Evolutionary conservation across 192 early-diverging fungal genomes (phyloP).

Genomic region (Dissophora globulifera): DNA sequence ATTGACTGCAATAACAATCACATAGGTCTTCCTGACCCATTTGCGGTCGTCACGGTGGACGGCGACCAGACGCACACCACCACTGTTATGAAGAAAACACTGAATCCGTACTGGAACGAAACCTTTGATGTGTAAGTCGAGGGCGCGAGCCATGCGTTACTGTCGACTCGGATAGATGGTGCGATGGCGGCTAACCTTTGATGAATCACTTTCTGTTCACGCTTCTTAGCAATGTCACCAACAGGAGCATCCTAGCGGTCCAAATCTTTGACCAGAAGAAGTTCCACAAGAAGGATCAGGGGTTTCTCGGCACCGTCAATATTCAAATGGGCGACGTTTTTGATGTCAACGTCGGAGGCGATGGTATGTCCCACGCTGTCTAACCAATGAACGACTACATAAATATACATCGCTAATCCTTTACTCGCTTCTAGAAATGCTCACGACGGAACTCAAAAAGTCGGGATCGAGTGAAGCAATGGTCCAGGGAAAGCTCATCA

Average conservation of each 20-base stretch:
- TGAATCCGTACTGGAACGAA: constrained; percentile 99
- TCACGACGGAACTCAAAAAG: constrained; percentile 91
- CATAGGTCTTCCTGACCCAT: constrained; percentile 90
- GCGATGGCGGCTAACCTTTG: too few relatives aligned
- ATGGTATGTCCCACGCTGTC: too few relatives aligned
- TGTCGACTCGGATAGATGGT: too few relatives aligned
- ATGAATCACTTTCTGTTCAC: background rate
- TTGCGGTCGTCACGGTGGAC: constrained; percentile 95
- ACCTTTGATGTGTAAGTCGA: constrained; percentile 76
- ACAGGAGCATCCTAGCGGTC: constrained; percentile 84
- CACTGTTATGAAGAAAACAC: constrained; percentile 82
- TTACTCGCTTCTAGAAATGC: constrained; percentile 72
- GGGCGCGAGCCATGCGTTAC: background rate
- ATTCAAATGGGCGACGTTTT: constrained; percentile 86
- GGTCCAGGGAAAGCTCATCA: constrained; percentile 87
- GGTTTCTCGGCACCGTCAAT: constrained; percentile 93
- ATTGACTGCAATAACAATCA: too few relatives aligned
- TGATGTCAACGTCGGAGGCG: constrained; percentile 79
- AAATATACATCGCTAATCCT: too few relatives aligned
- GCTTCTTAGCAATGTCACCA: constrained; percentile 69
- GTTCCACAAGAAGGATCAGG: constrained; percentile 91
- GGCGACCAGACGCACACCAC: constrained; percentile 96
- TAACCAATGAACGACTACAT: too few relatives aligned
- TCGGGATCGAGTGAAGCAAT: constrained; percentile 78
- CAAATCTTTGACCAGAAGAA: constrained; percentile 99